A percentile compares a stretch with the other conserved stretches of the same genome.
Conservation (phyloP, 331 rosid genomes). For the Quercus phellos region DNA sequence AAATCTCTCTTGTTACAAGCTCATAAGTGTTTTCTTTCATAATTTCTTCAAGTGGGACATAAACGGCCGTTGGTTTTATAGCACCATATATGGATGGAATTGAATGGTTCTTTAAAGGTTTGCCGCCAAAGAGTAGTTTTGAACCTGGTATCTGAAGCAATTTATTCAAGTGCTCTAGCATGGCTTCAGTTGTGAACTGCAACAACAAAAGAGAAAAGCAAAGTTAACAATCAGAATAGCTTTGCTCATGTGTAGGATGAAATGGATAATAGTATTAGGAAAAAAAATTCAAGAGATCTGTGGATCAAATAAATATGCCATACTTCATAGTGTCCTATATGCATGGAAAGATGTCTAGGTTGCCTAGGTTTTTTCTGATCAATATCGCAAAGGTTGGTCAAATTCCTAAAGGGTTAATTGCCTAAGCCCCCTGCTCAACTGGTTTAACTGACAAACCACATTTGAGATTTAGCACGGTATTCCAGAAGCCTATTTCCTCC, state of each 20-base stretch:
- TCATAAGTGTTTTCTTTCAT: slow-evolving; percentile 63
- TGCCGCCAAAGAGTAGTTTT: slow-evolving; percentile 82
- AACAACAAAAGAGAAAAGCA: slow-evolving; percentile 16
- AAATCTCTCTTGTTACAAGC: slow-evolving; percentile 82
- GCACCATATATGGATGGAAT: slow-evolving; percentile 85
- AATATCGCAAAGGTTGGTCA: too few species aligned
- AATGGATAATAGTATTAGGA: background rate
- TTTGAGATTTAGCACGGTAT: too few species aligned
- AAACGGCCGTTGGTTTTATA: slow-evolving; percentile 76
- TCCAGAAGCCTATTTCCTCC: too few species aligned
- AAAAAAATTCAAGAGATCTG: background rate
- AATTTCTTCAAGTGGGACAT: slow-evolving; percentile 80
- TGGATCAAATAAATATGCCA: background rate
- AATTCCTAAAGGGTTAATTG: too few species aligned
- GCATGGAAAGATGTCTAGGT: too few species aligned
- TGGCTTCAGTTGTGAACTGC: slow-evolving; percentile 68
- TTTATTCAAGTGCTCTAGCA: slow-evolving; percentile 67
- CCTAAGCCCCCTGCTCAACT: too few species aligned
- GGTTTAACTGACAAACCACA: too few species aligned
- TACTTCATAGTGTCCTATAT: too few species aligned
- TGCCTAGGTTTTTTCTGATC: too few species aligned
- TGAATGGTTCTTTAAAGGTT: slow-evolving; percentile 64
- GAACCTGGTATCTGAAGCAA: slow-evolving; percentile 79
- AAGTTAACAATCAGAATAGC: slow-evolving; percentile 7
- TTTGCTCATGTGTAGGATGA: background rate